Evolutionary conservation across 2,329 filamentous ascomycete genomes (phyloP).

Genomic region (Fusarium hainanense): DNA sequence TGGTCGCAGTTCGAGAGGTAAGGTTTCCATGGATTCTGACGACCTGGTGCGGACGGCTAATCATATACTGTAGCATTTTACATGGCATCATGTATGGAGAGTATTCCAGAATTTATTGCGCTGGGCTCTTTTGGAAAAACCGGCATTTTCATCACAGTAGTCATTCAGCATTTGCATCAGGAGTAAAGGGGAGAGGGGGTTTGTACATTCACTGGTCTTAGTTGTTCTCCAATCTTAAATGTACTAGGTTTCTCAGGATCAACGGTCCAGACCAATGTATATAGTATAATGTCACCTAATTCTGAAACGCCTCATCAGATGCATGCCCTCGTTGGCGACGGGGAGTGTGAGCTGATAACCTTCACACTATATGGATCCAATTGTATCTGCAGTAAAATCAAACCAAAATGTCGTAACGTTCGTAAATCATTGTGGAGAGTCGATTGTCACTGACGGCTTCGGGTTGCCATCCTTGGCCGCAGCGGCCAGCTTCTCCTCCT

Average conservation of each 20-base stretch:
- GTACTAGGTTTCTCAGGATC: slow-evolving; percentile 22
- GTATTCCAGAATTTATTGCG: not conserved
- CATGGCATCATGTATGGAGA: not conserved
- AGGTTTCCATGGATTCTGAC: not conserved
- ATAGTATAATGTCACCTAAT: slow-evolving; percentile 37
- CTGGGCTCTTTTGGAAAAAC: not conserved
- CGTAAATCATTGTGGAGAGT: slow-evolving; percentile 45
- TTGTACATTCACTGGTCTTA: slow-evolving; percentile 2
- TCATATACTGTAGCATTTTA: not conserved
- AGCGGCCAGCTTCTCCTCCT: slow-evolving; percentile 51
- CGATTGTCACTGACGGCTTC: slow-evolving; percentile 44
- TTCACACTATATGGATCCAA: slow-evolving; percentile 23
- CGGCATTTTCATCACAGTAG: not conserved
- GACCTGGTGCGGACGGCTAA: slow-evolving; percentile 1
- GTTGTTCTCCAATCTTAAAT: slow-evolving; percentile 14
- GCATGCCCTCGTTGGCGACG: slow-evolving; percentile 37
- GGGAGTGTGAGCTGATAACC: slow-evolving; percentile 25
- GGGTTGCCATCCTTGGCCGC: slow-evolving; percentile 38
- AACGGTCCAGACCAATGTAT: slow-evolving; percentile 26
- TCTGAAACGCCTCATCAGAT: slow-evolving; percentile 47
- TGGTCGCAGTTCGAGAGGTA: slow-evolving; percentile 8
- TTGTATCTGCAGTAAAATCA: slow-evolving; percentile 10
- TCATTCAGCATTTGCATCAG: not conserved
- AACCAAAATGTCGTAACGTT: slow-evolving; percentile 26
- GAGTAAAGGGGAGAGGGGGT: not conserved